phyloP scores from a whole-genome alignment of 768 basidiomycete genomes.

The Kwoniella sp. region DNA sequence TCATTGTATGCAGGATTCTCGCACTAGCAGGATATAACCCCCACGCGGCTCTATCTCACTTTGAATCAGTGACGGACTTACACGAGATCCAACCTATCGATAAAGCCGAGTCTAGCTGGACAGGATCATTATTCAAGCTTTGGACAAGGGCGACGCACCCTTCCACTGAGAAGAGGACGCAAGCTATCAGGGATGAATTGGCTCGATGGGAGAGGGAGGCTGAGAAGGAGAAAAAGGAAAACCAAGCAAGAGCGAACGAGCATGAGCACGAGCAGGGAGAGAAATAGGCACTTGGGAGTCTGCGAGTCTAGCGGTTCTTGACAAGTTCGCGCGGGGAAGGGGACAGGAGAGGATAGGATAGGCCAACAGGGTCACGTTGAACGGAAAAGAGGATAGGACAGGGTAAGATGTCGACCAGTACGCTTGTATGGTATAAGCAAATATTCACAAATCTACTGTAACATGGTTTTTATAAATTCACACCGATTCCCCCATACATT shows the following conservation, averaged over 20 bases:
- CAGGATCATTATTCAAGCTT: slow-evolving; percentile 56
- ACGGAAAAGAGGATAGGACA: too few species aligned
- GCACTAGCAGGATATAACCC: slow-evolving; percentile 91
- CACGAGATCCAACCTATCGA: slow-evolving; percentile 43
- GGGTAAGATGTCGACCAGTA: too few species aligned
- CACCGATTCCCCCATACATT: neutral
- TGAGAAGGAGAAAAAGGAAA: neutral
- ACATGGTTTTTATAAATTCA: too few species aligned
- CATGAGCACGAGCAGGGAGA: neutral
- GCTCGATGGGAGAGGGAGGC: slow-evolving; percentile 66
- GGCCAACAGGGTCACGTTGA: too few species aligned
- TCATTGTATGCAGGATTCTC: slow-evolving; percentile 73
- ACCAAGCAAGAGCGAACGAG: neutral
- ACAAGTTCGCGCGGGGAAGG: too few species aligned
- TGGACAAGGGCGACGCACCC: slow-evolving; percentile 66
- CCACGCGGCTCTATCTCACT: slow-evolving; percentile 75
- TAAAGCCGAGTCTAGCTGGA: slow-evolving; percentile 53
- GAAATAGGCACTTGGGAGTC: too few species aligned
- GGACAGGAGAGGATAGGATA: too few species aligned
- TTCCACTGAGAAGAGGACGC: slow-evolving; percentile 66
- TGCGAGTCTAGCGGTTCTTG: too few species aligned
- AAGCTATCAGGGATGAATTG: slow-evolving; percentile 68
- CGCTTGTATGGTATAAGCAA: too few species aligned
- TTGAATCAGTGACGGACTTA: slow-evolving; percentile 62
- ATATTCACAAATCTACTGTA: too few species aligned